Evolutionary conservation across 2,329 filamentous ascomycete species (phyloP), one percentile per base, ranked within the genome.

Genomic region (Fusarium nisikadoi): DNA sequence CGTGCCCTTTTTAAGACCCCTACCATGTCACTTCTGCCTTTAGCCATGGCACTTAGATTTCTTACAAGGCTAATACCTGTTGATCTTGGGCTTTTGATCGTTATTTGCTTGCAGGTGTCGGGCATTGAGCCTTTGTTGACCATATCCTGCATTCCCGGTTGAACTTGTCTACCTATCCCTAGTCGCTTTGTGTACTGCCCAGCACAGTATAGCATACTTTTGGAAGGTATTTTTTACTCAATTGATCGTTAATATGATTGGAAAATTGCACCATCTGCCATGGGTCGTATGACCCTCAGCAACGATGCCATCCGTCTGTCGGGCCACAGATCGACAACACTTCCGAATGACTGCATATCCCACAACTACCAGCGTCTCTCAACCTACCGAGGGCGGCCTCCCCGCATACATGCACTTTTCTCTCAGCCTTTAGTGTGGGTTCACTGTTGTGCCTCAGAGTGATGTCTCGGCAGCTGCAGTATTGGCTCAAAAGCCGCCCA

Each of bases 41-140:
- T 29, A 2, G 1, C 3, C 6, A 29, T 29, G 7, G 6, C 19
- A 29, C 6, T n/a, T 11, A 17, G 13, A 6, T 8, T 9, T 16
- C n/a, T 10, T 16, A 7, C 6, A 29, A 8, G 27, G 4, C 9
- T 46, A 0, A 3, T 25, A 10, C 5, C 13, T 7, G 2, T 4
- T 45, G 3, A 14, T 7, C 8, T 5, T 20, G 20, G 9, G 25
- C 5, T 20, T 29, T 16, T 20, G 12, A 5, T 29, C 25, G 4
- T 29, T 8, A 16, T 46, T 46, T 29, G 8, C 12, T 20, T 29
- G 19, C 14, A 20, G 9, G n/a, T n/a, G 20, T 31, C 4, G 14
- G 20, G 10, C 5, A 17, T 47, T 11, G 25, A 16, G 27, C 20
- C 12, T 20, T 31, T 47, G 20, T 14, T 31, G 6, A 10, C 5